phyloP scores from a whole-genome alignment of 495 filamentous ascomycete genomes.

The Neurospora sublineolata region DNA sequence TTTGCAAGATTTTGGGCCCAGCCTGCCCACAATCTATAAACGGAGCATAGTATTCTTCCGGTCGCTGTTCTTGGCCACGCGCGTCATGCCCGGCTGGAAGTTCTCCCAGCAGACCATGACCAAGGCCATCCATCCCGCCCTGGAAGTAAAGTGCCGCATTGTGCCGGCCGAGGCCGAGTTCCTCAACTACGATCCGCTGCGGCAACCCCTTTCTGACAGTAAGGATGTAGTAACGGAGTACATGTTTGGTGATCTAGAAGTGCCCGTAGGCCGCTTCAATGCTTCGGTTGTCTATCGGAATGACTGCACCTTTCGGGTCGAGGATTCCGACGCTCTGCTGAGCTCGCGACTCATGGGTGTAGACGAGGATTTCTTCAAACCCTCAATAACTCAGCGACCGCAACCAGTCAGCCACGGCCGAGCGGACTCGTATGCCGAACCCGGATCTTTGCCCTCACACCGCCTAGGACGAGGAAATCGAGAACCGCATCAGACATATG shows the following conservation, averaged over 20 bases:
- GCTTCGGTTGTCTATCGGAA: conserved; percentile 73
- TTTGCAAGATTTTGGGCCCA: conserved; percentile 51
- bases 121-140: conserved; percentile 50
- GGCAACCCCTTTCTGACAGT: conserved; percentile 58
- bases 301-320: conserved; percentile 81
- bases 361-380: conserved; percentile 77
- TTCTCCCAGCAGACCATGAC: conserved; percentile 59
- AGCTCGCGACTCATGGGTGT: conserved; percentile 86
- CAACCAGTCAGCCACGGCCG: conserved; percentile 17
- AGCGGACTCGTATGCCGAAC: conserved; percentile 38
- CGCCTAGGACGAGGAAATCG: conserved; percentile 36
- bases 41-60: conserved; percentile 89
- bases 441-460: conserved; percentile 63
- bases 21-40: conserved; percentile 86
- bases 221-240: conserved; percentile 61
- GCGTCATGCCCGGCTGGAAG: conserved; percentile 80
- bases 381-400: conserved; percentile 44
- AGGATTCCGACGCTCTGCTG: conserved; percentile 78
- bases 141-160: conserved; percentile 73
- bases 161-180: conserved; percentile 42
- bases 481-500: conserved; percentile 73
- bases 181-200: conserved; percentile 51
- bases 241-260: conserved; percentile 67
- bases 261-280: conserved; percentile 73
- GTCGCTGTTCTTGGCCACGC: conserved; percentile 75